Evolutionary conservation across 257 asterid species (phyloP), one percentile per base, ranked within the genome.

Genomic region (Solanum appendiculatum): DNA sequence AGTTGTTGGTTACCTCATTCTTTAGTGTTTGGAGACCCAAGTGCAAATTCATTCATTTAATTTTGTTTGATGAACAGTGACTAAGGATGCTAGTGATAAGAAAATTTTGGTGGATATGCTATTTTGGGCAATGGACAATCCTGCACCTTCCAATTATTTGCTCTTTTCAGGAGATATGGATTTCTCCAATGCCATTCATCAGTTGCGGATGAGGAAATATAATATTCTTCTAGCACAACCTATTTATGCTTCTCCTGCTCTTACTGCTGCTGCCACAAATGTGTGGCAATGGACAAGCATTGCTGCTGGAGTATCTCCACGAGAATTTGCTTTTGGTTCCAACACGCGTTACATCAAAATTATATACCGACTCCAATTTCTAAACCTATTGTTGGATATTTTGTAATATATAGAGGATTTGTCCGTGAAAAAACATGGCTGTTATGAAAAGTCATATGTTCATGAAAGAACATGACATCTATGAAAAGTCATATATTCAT

Each of bases 111-210:
- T 90, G 56, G 94, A 92, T 64, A 91, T 93, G 95, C 84, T 92
- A 77, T 88, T 92, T 85, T 93, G 96, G 94, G 94, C 96, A 6
- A 92, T 93, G 8, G 96, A 93, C 90, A 92, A 93, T 90, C 95
- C 94, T 54, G 92, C 96, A 34, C 95, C 95, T 27, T 94, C 95
- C 11, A 92, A 93, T 91, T 90, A 89, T 89, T 64, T 92, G 83
- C 89, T 93, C 31, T 90, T 93, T 42, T 92, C 94, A 0, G 94
- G 95, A 25, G 95, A 93, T 75, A 21, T 93, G 13, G 95, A 91
- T 87, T 93, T 93, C 42, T 92, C 94, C 31, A 89, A 92, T 63
- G 93, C 94, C 29, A 92, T 92, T 85, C 92, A 93, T 87, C 94
- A 92, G 73, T 86, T 93, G 40, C 90, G 94, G 39, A 86, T 91